Percentiles rank a stretch among this genome's conserved stretches.
Evolutionary conservation across 1,284 basidiomycete genomes (phyloP).

Genomic region (Sporisorium graminicola): DNA sequence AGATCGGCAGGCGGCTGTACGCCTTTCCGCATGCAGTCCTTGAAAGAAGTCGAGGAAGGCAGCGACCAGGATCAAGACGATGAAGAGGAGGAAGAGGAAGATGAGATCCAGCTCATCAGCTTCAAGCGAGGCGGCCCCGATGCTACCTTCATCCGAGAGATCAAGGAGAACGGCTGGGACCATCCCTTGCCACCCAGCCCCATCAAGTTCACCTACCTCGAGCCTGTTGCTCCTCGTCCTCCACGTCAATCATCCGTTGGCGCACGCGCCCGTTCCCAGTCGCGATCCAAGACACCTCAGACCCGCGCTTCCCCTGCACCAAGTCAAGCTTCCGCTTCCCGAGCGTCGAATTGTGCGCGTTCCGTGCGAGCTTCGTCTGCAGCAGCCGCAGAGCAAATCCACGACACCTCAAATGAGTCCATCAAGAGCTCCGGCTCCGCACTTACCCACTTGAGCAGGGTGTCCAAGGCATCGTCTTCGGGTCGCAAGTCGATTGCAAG

Average conservation of each 20-base stretch:
- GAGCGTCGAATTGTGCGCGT: constrained; percentile 9
- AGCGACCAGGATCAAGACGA: constrained; percentile 11
- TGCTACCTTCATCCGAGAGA: constrained; percentile 47
- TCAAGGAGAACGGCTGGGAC: constrained; percentile 50
- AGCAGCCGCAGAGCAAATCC: constrained; percentile 6
- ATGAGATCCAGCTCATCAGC: constrained; percentile 40
- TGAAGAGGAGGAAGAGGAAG: constrained; percentile 29
- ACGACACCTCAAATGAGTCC: constrained; percentile 29
- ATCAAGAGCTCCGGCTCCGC: constrained; percentile 34
- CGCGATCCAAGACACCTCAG: constrained; percentile 41
- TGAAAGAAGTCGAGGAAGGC: constrained; percentile 18
- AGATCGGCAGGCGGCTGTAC: constrained; percentile 4
- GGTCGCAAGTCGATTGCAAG: constrained; percentile 13
- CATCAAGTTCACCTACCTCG: constrained; percentile 49
- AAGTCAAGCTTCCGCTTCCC: constrained; percentile 16
- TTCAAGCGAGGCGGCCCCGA: constrained; percentile 45
- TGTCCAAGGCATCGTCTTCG: neutral
- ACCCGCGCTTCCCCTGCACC: constrained; percentile 25
- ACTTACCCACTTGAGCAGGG: constrained; percentile 16
- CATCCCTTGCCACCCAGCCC: constrained; percentile 32
- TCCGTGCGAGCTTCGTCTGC: constrained; percentile 21
- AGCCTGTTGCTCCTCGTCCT: constrained; percentile 20
- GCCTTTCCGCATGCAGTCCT: constrained; percentile 7
- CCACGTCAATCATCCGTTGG: constrained; percentile 16
- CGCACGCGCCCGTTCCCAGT: constrained; percentile 19